Base-by-base conservation (phyloP, 2,329 filamentous ascomycete species). In the Aspergillus terreus region DNA sequence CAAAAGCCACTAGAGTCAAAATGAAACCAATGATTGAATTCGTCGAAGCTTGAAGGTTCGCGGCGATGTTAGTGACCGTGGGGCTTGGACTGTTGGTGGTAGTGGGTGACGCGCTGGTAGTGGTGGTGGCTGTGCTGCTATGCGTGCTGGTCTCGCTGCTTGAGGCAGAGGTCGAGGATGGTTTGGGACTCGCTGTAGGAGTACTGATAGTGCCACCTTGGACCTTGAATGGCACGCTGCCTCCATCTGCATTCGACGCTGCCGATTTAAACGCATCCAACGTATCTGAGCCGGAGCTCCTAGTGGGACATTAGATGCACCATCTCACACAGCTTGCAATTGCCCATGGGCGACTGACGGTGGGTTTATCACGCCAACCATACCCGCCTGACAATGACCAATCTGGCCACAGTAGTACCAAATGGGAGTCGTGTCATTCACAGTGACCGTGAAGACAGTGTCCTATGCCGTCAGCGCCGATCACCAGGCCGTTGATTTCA, bases 341-440 rank as follows among this genome's bases (percentile, higher is more conserved):
- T 38, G 35, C 14, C 15, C 15, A 17, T n/a, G 15, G 14, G 35
- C 2, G 3, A 38, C 14, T 38, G 15, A 65, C 62, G 63, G 45
- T 14, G 86, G 82, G 71, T 92, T 91, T 66, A 91, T 84, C 30
- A 88, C 86, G 75, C 88, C 86, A 51, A 81, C 79, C 86, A 91
- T 91, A 55, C 87, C 87, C 44, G 67, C 73, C 70, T 90, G 82
- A 71, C 88, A 94, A 74, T 94, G 89, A 64, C 78, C 82, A 43
- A 68, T 83, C 70, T 90, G 85, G 27, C 83, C 84, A 74, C 88
- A 92, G 78, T 87, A 92, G 58, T 88, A 74, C 88, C 89, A 94
- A 58, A 92, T 77, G 27, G 89, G 88, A 50, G 79, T 85, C 42
- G 79, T 82, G 69, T 83, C 78, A 64, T 84, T 85, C 69, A 94